phyloP scores from a whole-genome alignment of 2,329 filamentous ascomycete genomes.

The Alternaria rosae region DNA sequence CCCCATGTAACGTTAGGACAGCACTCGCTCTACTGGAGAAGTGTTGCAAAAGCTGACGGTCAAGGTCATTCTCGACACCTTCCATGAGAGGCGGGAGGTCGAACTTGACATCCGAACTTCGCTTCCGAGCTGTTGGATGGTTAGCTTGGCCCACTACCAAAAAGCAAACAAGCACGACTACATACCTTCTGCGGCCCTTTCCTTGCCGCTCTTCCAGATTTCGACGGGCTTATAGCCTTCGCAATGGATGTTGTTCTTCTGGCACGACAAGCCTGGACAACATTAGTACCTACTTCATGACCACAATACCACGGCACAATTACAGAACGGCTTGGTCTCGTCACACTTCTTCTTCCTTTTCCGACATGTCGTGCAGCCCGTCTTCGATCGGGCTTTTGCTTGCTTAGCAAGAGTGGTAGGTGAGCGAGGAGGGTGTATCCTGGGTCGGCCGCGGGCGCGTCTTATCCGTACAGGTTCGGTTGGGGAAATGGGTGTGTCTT shows the following conservation, averaged over 20 bases:
- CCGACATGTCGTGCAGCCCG: constrained; percentile 66
- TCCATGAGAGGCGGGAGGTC: constrained; percentile 71
- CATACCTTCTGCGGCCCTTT: constrained; percentile 71
- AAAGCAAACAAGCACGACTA: background rate
- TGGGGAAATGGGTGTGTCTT: constrained; percentile 44
- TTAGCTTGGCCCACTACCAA: constrained; percentile 21
- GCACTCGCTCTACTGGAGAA: constrained; percentile 81
- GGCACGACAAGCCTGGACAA: constrained; percentile 77
- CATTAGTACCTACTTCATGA: constrained; percentile 29
- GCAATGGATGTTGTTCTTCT: constrained; percentile 91
- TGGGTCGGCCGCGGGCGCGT: constrained; percentile 73
- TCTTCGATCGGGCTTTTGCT: constrained; percentile 73
- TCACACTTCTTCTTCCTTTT: constrained; percentile 69
- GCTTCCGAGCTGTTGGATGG: constrained; percentile 39
- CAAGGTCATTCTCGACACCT: constrained; percentile 80
- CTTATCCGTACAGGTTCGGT: constrained; percentile 49
- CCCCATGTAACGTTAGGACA: constrained; percentile 81
- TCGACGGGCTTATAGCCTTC: constrained; percentile 89
- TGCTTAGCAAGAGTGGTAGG: constrained; percentile 70
- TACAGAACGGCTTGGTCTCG: constrained; percentile 57
- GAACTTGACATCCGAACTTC: constrained; percentile 50
- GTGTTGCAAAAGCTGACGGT: constrained; percentile 82
- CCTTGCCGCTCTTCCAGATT: constrained; percentile 85
- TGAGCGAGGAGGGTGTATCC: constrained; percentile 76
- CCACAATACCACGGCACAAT: constrained; percentile 7